A percentile compares a stretch with the other conserved stretches of the same genome.
phyloP scores from a whole-genome alignment of 192 early-diverging fungal species.

The Chytriomyces sp. region DNA sequence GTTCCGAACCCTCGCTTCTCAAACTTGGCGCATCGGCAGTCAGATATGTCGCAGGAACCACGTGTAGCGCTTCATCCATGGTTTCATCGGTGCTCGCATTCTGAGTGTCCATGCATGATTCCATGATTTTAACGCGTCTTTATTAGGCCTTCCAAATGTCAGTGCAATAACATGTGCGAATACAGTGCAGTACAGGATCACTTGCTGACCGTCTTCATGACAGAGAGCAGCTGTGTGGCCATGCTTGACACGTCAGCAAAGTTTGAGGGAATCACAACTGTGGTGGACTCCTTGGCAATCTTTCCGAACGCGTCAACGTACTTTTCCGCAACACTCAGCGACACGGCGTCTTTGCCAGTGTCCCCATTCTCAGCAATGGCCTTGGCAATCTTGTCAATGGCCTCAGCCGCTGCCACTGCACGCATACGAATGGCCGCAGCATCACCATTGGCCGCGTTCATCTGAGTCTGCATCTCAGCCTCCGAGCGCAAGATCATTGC shows the following conservation, averaged over 20 bases:
- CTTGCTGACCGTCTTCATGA: constrained; percentile 18
- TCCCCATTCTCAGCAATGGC: constrained; percentile 64
- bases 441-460: constrained; percentile 84
- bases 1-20: no score
- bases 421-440: constrained; percentile 84
- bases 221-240: constrained; percentile 73
- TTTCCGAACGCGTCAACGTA: constrained; percentile 91
- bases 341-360: constrained; percentile 78
- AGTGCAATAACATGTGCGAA: no score
- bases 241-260: constrained; percentile 80
- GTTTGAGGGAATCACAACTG: constrained; percentile 83
- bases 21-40: no score
- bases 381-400: constrained; percentile 78
- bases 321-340: constrained; percentile 91
- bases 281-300: constrained; percentile 89
- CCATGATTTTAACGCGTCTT: no score
- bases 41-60: no score
- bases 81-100: no score
- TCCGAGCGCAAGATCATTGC: constrained; percentile 84
- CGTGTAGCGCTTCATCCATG: no score
- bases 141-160: no score
- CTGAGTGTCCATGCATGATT: no score
- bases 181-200: no score
- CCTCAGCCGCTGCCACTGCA: constrained; percentile 78
- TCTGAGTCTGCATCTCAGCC: constrained; percentile 76